Base-by-base conservation (phyloP, 306 rosid genomes). In the Cucumis sativus region DNA sequence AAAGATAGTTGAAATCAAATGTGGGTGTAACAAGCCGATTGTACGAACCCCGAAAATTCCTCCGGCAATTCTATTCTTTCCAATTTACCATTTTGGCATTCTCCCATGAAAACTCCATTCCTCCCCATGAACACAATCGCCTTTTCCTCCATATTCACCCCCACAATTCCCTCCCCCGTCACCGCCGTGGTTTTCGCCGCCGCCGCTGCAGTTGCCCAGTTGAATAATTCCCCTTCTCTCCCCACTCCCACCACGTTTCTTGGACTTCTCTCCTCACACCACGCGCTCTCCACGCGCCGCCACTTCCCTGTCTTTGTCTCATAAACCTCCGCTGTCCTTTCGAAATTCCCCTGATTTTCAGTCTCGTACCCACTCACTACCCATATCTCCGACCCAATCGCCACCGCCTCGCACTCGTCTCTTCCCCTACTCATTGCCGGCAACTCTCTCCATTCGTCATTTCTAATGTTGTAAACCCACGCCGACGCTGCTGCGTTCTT, bases 331-430 rank as follows among this genome's bases (percentile, higher is more conserved):
- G 79, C 86, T 61, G 0, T 63, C 66, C 21, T 7, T 41, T 80
- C 88, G 45, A 88, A 88, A 7, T 43, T 49, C 6, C 91, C 91
- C 49, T 85, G 91, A 41, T 57, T 84, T 45, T 88, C 88, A 9
- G 89, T 88, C 23, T 58, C 33, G 33, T 88, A 88, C 63, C 91
- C 91, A 49, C 89, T 84, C 67, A 88, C 89, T 35, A 84, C 91
- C 86, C 87, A 84, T 75, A 88, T 83, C 77, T 80, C 79, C 52
- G 84, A 78, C 72, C 87, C 88, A 58, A 81, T 40, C 2, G 84
- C 76, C 16, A 85, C 10, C 17, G 86, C 91, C 35, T 88, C 85
- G 81, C 91, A 88, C 85, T 88, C 91, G 85, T 88, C 91, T 78
- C 89, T 77, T 77, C 54, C 91, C 79, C 33, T 76, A 52, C 81